Base-by-base conservation (phyloP, 352 stramenopile genomes). In the Globisporangium megalacanthum region DNA sequence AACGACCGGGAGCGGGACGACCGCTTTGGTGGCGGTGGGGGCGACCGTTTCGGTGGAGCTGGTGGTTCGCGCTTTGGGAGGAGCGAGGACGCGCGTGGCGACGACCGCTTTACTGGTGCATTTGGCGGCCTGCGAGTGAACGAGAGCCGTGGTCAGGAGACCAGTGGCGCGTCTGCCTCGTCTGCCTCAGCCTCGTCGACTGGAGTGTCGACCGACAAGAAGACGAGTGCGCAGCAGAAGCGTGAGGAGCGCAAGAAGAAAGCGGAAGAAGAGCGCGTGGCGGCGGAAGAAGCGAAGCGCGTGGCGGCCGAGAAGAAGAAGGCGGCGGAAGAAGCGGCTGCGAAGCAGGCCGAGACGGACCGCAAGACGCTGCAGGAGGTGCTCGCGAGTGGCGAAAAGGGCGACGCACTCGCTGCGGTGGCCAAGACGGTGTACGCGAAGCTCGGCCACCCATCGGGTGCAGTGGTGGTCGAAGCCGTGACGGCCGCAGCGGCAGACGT, bases 231-330 rank as follows among this genome's bases (percentile, higher is more conserved):
- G 4, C 69, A 87, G 67, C 69, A 84, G 65, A 73, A 85, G 58
- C 76, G 77, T 29, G 80, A 90, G 55, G 77, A 90, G 65, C 79
- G 79, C 71, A 88, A 88, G 77, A 85, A 89, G 64, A 92, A 89
- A 69, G 79, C 77, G 1, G 79, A 90, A 62, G 77, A 92, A 65
- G 81, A 92, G 61, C 74, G 76, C 37, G 50, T 77, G 36, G 79
- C 70, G 6, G 71, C 70, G 4, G 83, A 88, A 25, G 83, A 88
- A 52, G 73, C 72, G 57, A 89, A 90, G 72, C 72, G 70, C 48
- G 58, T 72, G 41, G 82, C 75, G 17, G 72, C 63, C 0, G 76
- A 89, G 61, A 65, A 77, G 65, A 82, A 85, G 65, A 83, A 86
- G 65, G 55, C 66, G 45, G 64, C 61, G 7, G 73, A 85, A 10